Evolutionary conservation across 352 stramenopile genomes (phyloP).

Genomic region (Phytophthora pisi): DNA sequence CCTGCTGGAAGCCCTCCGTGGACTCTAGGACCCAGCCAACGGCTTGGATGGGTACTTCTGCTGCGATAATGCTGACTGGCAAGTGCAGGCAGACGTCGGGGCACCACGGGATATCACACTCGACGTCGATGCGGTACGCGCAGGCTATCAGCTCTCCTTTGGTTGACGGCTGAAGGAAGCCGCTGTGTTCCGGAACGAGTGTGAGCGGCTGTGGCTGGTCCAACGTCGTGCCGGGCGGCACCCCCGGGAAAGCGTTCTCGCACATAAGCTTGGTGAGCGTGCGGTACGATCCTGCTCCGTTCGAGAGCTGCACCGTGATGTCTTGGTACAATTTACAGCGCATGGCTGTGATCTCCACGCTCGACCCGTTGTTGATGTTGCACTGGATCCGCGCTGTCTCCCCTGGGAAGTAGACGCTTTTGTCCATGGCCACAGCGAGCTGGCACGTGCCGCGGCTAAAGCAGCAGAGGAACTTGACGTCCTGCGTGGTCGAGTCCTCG

Average conservation of each 20-base stretch:
- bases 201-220: slow-evolving; percentile 60
- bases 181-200: slow-evolving; percentile 36
- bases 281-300: slow-evolving; percentile 33
- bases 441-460: slow-evolving; percentile 59
- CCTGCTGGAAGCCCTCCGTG: slow-evolving; percentile 21
- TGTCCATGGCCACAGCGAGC: slow-evolving; percentile 73
- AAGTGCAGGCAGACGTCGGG: slow-evolving; percentile 62
- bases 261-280: slow-evolving; percentile 54
- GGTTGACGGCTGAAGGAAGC: slow-evolving; percentile 53
- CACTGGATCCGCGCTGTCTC: slow-evolving; percentile 68
- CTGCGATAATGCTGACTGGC: slow-evolving; percentile 61
- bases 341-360: slow-evolving; percentile 65
- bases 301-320: slow-evolving; percentile 41
- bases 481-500: slow-evolving; percentile 61
- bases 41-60: slow-evolving; percentile 28
- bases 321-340: slow-evolving; percentile 62
- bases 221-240: slow-evolving; percentile 37
- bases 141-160: slow-evolving; percentile 55
- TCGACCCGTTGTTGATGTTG: slow-evolving; percentile 65
- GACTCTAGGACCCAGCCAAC: slow-evolving; percentile 31
- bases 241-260: slow-evolving; percentile 51
- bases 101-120: slow-evolving; percentile 74
- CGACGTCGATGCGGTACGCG: slow-evolving; percentile 64
- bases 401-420: slow-evolving; percentile 68
- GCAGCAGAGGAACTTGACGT: slow-evolving; percentile 67